A percentile compares a stretch with the other conserved stretches of the same genome.
These are phyloP conservation scores for Pyrenophora graminea DNA, from an alignment of 2,329 filamentous ascomycete genomes.

Conservation along the genomic window DNA sequence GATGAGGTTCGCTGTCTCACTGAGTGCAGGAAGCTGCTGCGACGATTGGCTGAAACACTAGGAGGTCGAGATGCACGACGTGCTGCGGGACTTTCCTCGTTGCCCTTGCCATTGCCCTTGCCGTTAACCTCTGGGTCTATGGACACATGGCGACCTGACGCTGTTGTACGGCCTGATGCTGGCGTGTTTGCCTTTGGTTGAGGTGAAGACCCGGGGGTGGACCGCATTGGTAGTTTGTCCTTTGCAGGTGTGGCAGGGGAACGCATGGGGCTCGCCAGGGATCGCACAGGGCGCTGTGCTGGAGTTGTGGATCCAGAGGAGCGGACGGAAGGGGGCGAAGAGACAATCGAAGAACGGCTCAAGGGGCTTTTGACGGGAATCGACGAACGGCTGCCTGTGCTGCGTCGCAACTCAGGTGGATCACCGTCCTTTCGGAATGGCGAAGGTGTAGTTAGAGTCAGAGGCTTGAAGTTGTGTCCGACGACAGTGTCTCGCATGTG, in stretches of 20 bases:
- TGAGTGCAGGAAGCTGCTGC: slow-evolving; percentile 35
- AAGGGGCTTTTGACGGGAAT: slow-evolving; percentile 45
- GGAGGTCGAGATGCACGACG: slow-evolving; percentile 33
- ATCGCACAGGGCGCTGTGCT: slow-evolving; percentile 29
- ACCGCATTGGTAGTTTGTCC: slow-evolving; percentile 23
- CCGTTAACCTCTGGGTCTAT: slow-evolving; percentile 24
- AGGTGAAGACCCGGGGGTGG: slow-evolving; percentile 27
- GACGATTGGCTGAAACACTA: slow-evolving; percentile 38
- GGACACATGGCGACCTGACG: slow-evolving; percentile 30
- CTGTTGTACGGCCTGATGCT: slow-evolving; percentile 26
- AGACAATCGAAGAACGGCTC: slow-evolving; percentile 32
- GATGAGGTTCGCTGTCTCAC: slow-evolving; percentile 33
- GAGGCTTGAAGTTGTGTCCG: slow-evolving; percentile 47
- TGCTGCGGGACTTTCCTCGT: slow-evolving; percentile 37
- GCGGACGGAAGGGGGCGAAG: slow-evolving; percentile 26
- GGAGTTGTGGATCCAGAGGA: slow-evolving; percentile 38
- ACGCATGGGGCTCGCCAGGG: slow-evolving; percentile 37
- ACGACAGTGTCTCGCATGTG: slow-evolving; percentile 46
- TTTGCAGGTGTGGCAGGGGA: slow-evolving; percentile 39
- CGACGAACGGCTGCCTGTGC: slow-evolving; percentile 33
- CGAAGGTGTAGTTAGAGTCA: slow-evolving; percentile 42
- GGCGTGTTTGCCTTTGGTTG: slow-evolving; percentile 25
- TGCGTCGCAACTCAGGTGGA: slow-evolving; percentile 28
- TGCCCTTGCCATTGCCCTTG: slow-evolving; percentile 20
- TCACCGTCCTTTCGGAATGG: slow-evolving; percentile 32